Percentiles rank a stretch among this genome's conserved stretches.
These are phyloP conservation scores for Lasiosphaeria hispida DNA, from an alignment of 495 filamentous ascomycete species.

Conservation along the genomic window DNA sequence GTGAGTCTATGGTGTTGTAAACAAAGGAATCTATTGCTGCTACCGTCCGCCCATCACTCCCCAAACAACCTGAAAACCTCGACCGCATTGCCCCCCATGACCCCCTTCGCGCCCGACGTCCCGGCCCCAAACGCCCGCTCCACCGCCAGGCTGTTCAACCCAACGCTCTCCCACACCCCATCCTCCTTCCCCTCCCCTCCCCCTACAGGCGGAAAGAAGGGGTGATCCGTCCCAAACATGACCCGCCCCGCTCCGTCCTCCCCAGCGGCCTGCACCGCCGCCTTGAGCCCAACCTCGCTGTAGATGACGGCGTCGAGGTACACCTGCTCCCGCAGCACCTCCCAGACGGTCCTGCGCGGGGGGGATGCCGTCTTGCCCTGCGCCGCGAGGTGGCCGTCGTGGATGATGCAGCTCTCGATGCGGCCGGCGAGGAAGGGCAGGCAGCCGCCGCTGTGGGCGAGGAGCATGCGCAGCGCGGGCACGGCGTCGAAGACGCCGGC, in stretches of 20 bases:
- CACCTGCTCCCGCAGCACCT: constrained; percentile 80
- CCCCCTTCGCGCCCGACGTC: constrained; percentile 47
- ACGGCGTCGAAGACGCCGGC: constrained; percentile 82
- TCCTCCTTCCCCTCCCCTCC: constrained; percentile 51
- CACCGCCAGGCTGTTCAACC: constrained; percentile 72
- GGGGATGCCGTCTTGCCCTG: too few species aligned
- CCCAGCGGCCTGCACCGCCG: constrained; percentile 64
- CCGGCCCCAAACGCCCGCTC: constrained; percentile 48
- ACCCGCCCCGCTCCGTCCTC: constrained; percentile 64
- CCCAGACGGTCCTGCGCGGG: constrained; percentile 61
- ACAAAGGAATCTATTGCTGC: background rate
- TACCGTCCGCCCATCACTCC: constrained; percentile 14
- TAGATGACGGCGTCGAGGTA: constrained; percentile 91
- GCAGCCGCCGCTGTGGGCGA: constrained; percentile 88
- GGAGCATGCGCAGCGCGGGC: constrained; percentile 63
- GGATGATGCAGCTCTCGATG: constrained; percentile 81
- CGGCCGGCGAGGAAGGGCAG: constrained; percentile 86
- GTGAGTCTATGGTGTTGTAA: too few species aligned
- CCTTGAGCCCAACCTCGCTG: constrained; percentile 67
- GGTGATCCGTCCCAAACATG: constrained; percentile 89
- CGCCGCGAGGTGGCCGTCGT: constrained; percentile 68
- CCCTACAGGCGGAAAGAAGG: constrained; percentile 84
- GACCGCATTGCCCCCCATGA: constrained; percentile 71
- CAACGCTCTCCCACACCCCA: constrained; percentile 79
- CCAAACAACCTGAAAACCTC: constrained; percentile 57